A percentile compares a stretch with the other conserved stretches of the same genome.
Conservation (phyloP, 179 eudicot genomes). For the Gypsophila paniculata region DNA sequence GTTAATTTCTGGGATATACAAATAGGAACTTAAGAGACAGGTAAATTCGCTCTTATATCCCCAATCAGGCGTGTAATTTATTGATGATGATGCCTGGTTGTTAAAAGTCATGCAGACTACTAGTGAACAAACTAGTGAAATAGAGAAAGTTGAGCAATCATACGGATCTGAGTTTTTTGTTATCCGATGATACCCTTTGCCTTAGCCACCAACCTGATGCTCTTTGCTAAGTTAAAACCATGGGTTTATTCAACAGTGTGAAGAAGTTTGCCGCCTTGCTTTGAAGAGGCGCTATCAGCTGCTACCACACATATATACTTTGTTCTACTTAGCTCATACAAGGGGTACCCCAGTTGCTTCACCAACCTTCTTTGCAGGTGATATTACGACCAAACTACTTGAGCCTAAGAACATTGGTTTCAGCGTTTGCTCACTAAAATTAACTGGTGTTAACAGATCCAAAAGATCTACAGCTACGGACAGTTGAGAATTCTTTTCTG, state of each 20-base stretch:
- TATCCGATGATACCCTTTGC: not conserved
- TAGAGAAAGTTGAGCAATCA: not conserved
- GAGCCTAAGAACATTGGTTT: slow-evolving; percentile 3
- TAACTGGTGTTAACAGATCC: slow-evolving; percentile 54
- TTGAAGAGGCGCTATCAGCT: slow-evolving; percentile 85
- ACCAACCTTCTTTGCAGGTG: slow-evolving; percentile 90
- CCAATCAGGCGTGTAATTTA: not conserved
- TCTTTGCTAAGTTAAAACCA: not conserved
- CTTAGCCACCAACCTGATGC: not conserved
- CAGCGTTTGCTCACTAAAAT: slow-evolving; percentile 9
- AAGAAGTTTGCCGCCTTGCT: slow-evolving; percentile 93
- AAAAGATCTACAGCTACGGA: slow-evolving; percentile 61
- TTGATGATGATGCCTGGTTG: not conserved
- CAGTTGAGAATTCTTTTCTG: slow-evolving; percentile 67
- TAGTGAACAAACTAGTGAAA: not conserved
- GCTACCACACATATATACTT: slow-evolving; percentile 83
- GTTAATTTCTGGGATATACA: slow-evolving; percentile 5
- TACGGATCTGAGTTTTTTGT: slow-evolving; percentile 10
- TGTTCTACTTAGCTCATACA: slow-evolving; percentile 87
- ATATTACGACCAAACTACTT: slow-evolving; percentile 3
- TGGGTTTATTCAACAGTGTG: slow-evolving; percentile 52
- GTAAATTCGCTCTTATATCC: not conserved
- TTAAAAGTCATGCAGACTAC: not conserved
- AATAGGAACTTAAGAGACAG: not conserved
- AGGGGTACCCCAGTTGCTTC: slow-evolving; percentile 84